Evolutionary conservation across 73 alveolate species (phyloP).

Genomic region (Paraurostyla sp.): DNA sequence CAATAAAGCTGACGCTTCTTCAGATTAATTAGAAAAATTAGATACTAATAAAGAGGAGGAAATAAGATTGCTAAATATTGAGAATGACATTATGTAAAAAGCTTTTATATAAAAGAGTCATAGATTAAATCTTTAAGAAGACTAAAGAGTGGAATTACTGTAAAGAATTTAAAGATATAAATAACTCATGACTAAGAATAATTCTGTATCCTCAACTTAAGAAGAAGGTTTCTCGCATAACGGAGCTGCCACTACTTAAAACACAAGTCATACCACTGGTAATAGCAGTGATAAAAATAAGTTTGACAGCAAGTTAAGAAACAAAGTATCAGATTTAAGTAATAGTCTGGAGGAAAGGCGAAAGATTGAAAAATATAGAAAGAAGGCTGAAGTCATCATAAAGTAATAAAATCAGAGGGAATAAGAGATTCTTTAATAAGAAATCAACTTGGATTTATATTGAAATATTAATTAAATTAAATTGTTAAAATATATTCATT

Average conservation of each 20-base stretch:
- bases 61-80: constrained; percentile 10
- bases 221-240: not conserved
- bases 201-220: not conserved
- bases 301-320: not conserved
- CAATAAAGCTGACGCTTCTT: not conserved
- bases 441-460: too few species aligned
- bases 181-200: not conserved
- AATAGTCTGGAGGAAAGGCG: constrained; percentile 47
- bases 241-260: not conserved
- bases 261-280: constrained; percentile 12
- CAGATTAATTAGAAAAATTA: constrained; percentile 20
- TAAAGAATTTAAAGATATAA: constrained; percentile 37
- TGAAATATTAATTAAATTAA: too few species aligned
- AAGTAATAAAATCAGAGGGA: not conserved
- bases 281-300: not conserved
- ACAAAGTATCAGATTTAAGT: not conserved
- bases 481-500: too few species aligned
- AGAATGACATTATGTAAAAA: constrained; percentile 49
- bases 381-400: not conserved
- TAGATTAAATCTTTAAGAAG: constrained; percentile 32
- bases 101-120: constrained; percentile 43
- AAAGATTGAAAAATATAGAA: constrained; percentile 30
- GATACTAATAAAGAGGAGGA: constrained; percentile 58
- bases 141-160: constrained; percentile 15
- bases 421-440: not conserved